Base-by-base conservation (phyloP, 257 asterid genomes). In the Linderniella brevidens region DNA sequence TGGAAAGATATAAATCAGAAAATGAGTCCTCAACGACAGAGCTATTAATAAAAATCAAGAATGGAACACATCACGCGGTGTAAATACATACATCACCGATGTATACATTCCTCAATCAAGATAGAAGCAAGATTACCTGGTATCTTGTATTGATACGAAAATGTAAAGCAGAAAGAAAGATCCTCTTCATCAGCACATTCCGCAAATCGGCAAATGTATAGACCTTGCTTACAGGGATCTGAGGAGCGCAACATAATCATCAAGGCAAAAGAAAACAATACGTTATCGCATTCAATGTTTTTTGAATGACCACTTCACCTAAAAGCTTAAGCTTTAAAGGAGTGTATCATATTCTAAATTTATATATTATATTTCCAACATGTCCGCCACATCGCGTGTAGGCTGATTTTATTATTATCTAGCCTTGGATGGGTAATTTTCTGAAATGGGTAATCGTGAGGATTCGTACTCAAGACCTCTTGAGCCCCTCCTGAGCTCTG, bases 141-240 rank as follows among this genome's bases (percentile, higher is more conserved):
- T 90, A 85, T 82, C 96, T 76, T 57, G 96, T 77, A 69, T 90
- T 90, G 55, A 90, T 85, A 55, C 99, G 99, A 64, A 90, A 90
- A 73, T 90, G 96, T 69, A 90, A 71, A 54, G 99, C 96, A 29
- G 99, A 90, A 51, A 90, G 92, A 70, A 90, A 90, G 55, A 90
- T 90, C 75, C 99, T 86, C 74, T 90, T 90, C 99, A 90, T 90
- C 82, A 90, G 76, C 69, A 90, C 96, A 71, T 69, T 75, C 60
- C 94, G 75, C 67, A 90, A 56, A 73, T 82, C 92, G 62, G 83
- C 82, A 64, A 67, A 85, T 41, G 93, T 85, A 41, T 40, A 75
- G 71, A 76, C 96, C 86, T 81, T 90, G 64, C 63, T 81, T 64
- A 90, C 99, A 19, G 99, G 99, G 67, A 90, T 66, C 99, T 90